Conservation (phyloP, 768 basidiomycete species). For the Antrodiella citrinella region DNA sequence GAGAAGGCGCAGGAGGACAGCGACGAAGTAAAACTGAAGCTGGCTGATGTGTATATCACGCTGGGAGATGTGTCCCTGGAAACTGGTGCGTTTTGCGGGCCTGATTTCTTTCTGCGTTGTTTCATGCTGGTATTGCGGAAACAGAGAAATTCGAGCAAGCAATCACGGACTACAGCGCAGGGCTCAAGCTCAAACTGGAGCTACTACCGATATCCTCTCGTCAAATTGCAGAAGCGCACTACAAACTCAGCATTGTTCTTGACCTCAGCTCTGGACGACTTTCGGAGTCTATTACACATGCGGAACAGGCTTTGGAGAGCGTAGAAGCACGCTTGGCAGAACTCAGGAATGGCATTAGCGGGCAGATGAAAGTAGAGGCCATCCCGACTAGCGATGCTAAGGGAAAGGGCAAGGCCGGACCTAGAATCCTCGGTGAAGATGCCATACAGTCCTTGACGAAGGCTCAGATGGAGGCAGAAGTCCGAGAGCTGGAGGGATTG, state of each 20-base stretch:
- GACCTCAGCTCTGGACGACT: slow-evolving; percentile 85
- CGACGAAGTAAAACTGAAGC: slow-evolving; percentile 63
- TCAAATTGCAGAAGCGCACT: slow-evolving; percentile 90
- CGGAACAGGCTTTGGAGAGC: slow-evolving; percentile 71
- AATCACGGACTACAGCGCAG: slow-evolving; percentile 76
- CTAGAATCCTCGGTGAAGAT: slow-evolving; percentile 39
- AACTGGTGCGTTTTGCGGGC: slow-evolving; percentile 54
- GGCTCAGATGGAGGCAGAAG: slow-evolving; percentile 67
- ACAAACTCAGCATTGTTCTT: slow-evolving; percentile 88
- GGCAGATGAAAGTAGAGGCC: slow-evolving; percentile 27
- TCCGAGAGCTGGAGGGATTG: slow-evolving; percentile 69
- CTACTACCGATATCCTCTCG: slow-evolving; percentile 84
- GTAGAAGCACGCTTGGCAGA: slow-evolving; percentile 63
- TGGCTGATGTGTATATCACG: slow-evolving; percentile 86
- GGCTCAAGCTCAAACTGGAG: slow-evolving; percentile 61
- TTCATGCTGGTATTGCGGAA: not conserved
- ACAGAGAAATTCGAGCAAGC: slow-evolving; percentile 96
- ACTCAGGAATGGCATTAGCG: slow-evolving; percentile 39
- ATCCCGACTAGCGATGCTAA: slow-evolving; percentile 35
- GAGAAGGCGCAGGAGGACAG: slow-evolving; percentile 54
- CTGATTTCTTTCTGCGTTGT: not conserved
- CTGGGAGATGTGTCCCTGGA: slow-evolving; percentile 96
- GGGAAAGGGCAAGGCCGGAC: slow-evolving; percentile 52
- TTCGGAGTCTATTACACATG: slow-evolving; percentile 74
- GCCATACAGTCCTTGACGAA: slow-evolving; percentile 59